phyloP scores from a whole-genome alignment of 192 early-diverging fungal species.

The Podila clonocystis region DNA sequence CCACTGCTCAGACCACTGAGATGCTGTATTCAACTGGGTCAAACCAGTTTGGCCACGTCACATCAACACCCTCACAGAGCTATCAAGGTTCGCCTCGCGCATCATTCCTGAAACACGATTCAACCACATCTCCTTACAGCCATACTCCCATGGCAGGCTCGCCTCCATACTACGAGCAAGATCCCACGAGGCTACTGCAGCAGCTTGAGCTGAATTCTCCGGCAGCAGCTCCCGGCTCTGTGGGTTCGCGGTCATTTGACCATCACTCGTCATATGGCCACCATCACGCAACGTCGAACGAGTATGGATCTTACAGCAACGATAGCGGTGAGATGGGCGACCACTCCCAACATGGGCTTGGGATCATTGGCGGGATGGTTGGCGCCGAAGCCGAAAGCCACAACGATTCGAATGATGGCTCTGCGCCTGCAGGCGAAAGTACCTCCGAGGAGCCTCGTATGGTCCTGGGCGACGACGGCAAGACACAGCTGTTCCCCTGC shows the following conservation, averaged over 20 bases:
- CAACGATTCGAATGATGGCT: not conserved
- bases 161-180: constrained; percentile 1
- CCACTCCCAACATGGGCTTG: constrained; percentile 10
- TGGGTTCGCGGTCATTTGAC: not conserved
- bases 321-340: no score
- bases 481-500: constrained; percentile 35
- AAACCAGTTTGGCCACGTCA: not conserved
- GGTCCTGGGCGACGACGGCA: constrained; percentile 43
- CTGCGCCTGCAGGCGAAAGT: constrained; percentile 2
- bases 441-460: constrained; percentile 31
- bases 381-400: not conserved
- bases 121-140: not conserved
- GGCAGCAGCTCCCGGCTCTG: not conserved
- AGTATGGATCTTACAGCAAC: not conserved
- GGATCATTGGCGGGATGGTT: constrained; percentile 34
- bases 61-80: constrained; percentile 1
- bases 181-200: not conserved
- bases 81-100: not conserved
- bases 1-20: not conserved
- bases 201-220: not conserved
- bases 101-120: constrained; percentile 1
- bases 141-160: not conserved
- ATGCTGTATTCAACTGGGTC: not conserved
- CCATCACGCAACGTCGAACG: not conserved
- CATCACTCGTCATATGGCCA: not conserved